These are phyloP conservation scores for Aristolochia fimbriata DNA, from an alignment of 164 flowering plant genomes.

Conservation along the genomic window DNA sequence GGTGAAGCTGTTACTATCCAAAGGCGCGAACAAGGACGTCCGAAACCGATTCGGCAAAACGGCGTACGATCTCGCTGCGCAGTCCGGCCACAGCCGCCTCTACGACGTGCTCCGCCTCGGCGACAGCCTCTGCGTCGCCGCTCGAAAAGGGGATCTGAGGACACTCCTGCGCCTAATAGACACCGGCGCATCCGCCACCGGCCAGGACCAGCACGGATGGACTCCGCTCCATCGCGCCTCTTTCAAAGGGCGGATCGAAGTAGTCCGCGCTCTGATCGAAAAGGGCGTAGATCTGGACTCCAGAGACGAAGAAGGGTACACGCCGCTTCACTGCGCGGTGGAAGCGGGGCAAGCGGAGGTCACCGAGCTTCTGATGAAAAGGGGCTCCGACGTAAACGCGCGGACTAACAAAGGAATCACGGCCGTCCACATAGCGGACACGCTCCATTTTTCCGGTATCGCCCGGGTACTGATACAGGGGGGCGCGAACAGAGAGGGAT, in stretches of 20 bases:
- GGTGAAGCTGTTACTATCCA: constrained; percentile 52
- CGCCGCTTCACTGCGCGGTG: constrained; percentile 58
- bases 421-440: constrained; percentile 46
- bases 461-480: constrained; percentile 34
- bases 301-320: constrained; percentile 64
- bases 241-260: constrained; percentile 49
- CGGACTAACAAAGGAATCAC: constrained; percentile 45
- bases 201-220: constrained; percentile 69
- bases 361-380: constrained; percentile 51
- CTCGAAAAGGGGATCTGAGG: constrained; percentile 55
- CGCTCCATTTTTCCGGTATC: constrained; percentile 46
- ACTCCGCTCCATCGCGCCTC: constrained; percentile 58
- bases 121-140: constrained; percentile 43
- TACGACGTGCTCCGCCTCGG: constrained; percentile 52
- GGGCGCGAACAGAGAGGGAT: constrained; percentile 31
- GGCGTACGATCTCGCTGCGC: constrained; percentile 53
- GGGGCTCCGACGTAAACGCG: constrained; percentile 52
- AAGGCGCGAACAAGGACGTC: constrained; percentile 61
- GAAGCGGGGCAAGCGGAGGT: constrained; percentile 59
- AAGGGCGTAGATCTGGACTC: constrained; percentile 47
- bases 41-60: constrained; percentile 44
- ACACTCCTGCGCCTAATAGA: constrained; percentile 36
- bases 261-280: constrained; percentile 26
- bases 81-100: constrained; percentile 38
- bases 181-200: constrained; percentile 49